phyloP scores from a whole-genome alignment of 345 rosid species.

The Lumnitzera racemosa region DNA sequence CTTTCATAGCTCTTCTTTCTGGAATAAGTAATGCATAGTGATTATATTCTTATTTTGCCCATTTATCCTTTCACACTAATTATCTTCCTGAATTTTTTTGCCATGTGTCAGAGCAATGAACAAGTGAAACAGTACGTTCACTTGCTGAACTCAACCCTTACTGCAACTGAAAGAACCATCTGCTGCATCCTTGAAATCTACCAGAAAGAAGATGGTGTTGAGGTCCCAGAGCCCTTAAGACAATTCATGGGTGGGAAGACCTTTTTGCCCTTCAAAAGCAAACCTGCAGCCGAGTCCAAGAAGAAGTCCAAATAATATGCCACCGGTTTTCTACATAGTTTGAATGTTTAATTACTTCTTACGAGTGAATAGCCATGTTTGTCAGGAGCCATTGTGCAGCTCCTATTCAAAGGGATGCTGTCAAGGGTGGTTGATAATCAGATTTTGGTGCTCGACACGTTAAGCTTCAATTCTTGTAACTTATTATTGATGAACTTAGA shows the following conservation, averaged over 20 bases:
- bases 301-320: constrained; percentile 34
- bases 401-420: too few species aligned
- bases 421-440: too few species aligned
- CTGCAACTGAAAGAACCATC: constrained; percentile 91
- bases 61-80: neutral
- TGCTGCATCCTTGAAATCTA: constrained; percentile 92
- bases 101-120: constrained; percentile 58
- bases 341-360: neutral
- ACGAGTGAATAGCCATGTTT: neutral
- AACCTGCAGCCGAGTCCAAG: constrained; percentile 39
- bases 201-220: constrained; percentile 81
- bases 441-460: too few species aligned
- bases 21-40: neutral
- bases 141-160: constrained; percentile 82
- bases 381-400: neutral
- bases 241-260: constrained; percentile 63
- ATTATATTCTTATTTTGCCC: too few species aligned
- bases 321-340: neutral
- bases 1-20: too few species aligned
- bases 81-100: constrained; percentile 2
- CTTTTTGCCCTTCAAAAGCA: constrained; percentile 72
- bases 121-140: constrained; percentile 76
- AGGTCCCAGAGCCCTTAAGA: constrained; percentile 60
- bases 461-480: too few species aligned
- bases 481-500: too few species aligned